These are phyloP conservation scores for Millerozyma miso DNA, from an alignment of 805 yeast species.

Conservation along the genomic window DNA sequence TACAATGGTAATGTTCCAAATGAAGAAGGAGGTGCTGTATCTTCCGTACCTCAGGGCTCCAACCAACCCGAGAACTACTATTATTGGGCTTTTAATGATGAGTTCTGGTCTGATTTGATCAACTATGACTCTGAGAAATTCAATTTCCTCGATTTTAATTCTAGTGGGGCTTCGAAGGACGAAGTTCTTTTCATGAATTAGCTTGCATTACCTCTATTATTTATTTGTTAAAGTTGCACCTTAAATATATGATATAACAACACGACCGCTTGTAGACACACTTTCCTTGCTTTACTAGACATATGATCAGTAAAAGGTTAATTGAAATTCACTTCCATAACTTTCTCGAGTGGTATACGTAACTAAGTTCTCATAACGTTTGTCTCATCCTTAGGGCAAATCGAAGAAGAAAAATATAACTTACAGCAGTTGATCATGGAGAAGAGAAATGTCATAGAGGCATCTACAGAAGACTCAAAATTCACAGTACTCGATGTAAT, in stretches of 20 bases:
- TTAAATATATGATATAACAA: no score
- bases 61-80: conserved; percentile 43
- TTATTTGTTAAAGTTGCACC: no score
- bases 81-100: conserved; percentile 54
- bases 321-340: no score
- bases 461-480: conserved; percentile 1
- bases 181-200: conserved; percentile 24
- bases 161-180: conserved; percentile 13
- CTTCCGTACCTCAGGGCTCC: background rate
- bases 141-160: conserved; percentile 26
- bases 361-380: no score
- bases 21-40: background rate
- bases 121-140: conserved; percentile 31
- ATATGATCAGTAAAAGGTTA: no score
- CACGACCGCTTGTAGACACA: no score
- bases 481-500: conserved; percentile 38
- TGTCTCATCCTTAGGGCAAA: no score
- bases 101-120: conserved; percentile 63
- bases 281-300: no score
- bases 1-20: background rate
- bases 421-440: no score
- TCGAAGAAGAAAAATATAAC: no score
- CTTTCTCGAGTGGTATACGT: no score
- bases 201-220: background rate
- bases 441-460: background rate